These are phyloP conservation scores for Porogramme epimiltina DNA, from an alignment of 1,284 basidiomycete species.

Conservation along the genomic window DNA sequence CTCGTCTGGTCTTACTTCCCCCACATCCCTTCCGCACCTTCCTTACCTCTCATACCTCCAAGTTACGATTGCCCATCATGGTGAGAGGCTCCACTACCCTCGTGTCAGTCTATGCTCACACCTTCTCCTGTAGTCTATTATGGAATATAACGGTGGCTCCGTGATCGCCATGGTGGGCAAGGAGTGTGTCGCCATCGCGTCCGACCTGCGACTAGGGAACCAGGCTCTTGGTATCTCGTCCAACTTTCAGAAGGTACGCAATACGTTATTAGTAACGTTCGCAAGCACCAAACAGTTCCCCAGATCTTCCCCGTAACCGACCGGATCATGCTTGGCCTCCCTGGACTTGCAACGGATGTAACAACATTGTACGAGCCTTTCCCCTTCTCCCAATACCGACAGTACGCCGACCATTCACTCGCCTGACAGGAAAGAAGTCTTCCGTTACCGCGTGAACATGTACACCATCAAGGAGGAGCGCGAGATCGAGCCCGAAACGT, in stretches of 20 bases:
- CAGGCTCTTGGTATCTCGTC: constrained; percentile 88
- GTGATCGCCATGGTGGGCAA: constrained; percentile 99
- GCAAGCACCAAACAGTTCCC: background rate
- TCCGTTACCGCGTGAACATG: constrained; percentile 97
- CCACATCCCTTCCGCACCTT: constrained; percentile 7
- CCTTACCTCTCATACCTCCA: background rate
- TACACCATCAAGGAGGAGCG: constrained; percentile 99
- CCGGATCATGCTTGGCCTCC: constrained; percentile 89
- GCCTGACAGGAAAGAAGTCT: constrained; percentile 71
- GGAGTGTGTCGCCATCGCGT: constrained; percentile 98
- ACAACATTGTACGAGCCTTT: constrained; percentile 87
- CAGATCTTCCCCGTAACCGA: constrained; percentile 96
- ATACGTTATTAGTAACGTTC: background rate
- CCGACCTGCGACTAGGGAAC: constrained; percentile 91
- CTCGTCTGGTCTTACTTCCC: background rate
- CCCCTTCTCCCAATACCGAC: background rate
- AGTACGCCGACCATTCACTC: background rate
- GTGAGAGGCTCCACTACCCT: background rate
- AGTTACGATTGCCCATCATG: constrained; percentile 10
- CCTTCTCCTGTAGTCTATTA: constrained; percentile 59
- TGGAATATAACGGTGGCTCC: constrained; percentile 94
- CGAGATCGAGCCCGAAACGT: constrained; percentile 95
- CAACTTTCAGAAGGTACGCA: constrained; percentile 89
- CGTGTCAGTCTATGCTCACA: background rate
- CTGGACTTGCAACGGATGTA: constrained; percentile 94